Percentiles rank a stretch among this genome's conserved stretches.
phyloP scores from a whole-genome alignment of 768 basidiomycete species.

The Mycena capillaripes region DNA sequence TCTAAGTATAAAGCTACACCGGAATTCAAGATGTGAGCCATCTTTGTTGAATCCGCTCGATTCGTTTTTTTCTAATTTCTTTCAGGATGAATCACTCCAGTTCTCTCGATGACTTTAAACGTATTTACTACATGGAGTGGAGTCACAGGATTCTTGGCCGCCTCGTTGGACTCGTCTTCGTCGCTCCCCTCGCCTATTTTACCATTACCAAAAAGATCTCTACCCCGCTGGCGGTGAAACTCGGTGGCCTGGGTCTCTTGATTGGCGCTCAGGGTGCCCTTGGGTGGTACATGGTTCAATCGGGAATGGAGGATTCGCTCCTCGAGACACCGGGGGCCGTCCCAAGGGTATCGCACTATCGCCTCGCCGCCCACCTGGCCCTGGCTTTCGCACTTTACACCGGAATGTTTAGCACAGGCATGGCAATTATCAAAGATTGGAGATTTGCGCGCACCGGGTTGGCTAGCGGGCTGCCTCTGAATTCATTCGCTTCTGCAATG shows the following conservation, averaged over 20 bases:
- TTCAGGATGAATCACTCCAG: conserved; percentile 90
- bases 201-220: conserved; percentile 78
- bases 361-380: conserved; percentile 95
- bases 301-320: conserved; percentile 88
- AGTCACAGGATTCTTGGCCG: conserved; percentile 94
- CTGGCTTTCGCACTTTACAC: conserved; percentile 92
- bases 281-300: conserved; percentile 99
- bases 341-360: conserved; percentile 96
- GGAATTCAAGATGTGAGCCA: conserved; percentile 90
- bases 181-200: conserved; percentile 89
- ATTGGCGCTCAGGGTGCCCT: conserved; percentile 93
- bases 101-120: conserved; percentile 91
- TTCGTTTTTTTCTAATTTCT: conserved; percentile 14
- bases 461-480: conserved; percentile 69
- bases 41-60: conserved; percentile 30
- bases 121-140: conserved; percentile 99
- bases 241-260: conserved; percentile 80
- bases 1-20: conserved; percentile 95
- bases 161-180: conserved; percentile 84
- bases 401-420: conserved; percentile 89
- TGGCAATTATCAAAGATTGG: conserved; percentile 85
- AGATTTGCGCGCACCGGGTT: conserved; percentile 69
- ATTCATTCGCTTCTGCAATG: conserved; percentile 61
- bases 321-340: conserved; percentile 87
- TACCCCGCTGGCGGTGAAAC: conserved; percentile 68